Evolutionary conservation across 768 basidiomycete species (phyloP), one percentile per base, ranked within the genome.

Genomic region (Clitopilus passeckerianus): DNA sequence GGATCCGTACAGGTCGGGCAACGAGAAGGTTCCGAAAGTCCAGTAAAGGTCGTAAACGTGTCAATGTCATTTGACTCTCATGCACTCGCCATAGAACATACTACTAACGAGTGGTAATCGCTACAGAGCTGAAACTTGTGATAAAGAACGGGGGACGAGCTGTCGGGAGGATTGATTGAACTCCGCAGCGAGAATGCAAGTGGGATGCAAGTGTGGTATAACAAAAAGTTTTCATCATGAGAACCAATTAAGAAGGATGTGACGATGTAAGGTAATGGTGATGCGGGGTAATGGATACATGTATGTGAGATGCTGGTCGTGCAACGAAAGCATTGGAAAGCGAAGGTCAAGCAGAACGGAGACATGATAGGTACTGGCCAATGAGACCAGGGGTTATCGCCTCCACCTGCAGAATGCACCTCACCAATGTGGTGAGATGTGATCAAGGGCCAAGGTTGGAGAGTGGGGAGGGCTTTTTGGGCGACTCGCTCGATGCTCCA

Each of bases 381-480:
- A 33, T 30, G 27, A 7, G 27, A 30, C 27, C 27, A n/a, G 27
- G 27, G 3, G 27, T 7, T 30, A 30, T 30, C 3, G 27, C 27
- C 27, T 30, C 27, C 27, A 30, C 27, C 27, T 30, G 27, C 27
- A 30, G 20, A 23, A 27, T 18, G 5, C 34, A 61, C 58, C 56
- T 62, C n/a, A 8, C 54, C 33, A 6, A 50, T 50, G 8, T 33
- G 15, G 9, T 34, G 14, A 27, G 43, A 6, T 27, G n/a, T 14
- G 23, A 33, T 34, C 18, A 34, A 46, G 53, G 61, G 63, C 33
- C 35, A 60, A 60, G n/a, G 27, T n/a, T 24, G 22, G 59, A 54
- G 1, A 67, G 63, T 23, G 66, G 66, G 1, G 66, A 65, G 18
- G 54, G 52, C 30, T 35, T 65, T 50, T 59, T 60, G 12, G 43